These are phyloP conservation scores for Pythium aquatile DNA, from an alignment of 352 stramenopile species.

Conservation along the genomic window DNA sequence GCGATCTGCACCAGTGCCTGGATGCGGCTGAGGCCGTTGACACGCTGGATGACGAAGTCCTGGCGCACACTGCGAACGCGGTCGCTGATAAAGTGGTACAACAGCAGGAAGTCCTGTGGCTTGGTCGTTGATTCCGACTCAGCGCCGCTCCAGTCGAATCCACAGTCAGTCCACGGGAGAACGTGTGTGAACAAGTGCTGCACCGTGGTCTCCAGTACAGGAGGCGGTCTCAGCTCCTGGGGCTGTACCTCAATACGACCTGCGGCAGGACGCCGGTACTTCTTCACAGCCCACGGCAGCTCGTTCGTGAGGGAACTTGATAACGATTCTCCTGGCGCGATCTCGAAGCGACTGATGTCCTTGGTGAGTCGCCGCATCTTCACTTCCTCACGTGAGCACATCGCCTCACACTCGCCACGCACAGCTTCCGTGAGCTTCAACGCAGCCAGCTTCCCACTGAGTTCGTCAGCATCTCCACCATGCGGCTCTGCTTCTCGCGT, in stretches of 20 bases:
- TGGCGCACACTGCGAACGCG: slow-evolving; percentile 69
- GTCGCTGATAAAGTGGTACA: slow-evolving; percentile 76
- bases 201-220: slow-evolving; percentile 12
- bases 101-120: slow-evolving; percentile 42
- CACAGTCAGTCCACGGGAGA: slow-evolving; percentile 13
- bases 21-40: slow-evolving; percentile 34
- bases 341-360: slow-evolving; percentile 33
- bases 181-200: slow-evolving; percentile 22
- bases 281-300: slow-evolving; percentile 24
- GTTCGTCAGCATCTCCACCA: neutral
- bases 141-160: slow-evolving; percentile 22
- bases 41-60: slow-evolving; percentile 66
- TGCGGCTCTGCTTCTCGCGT: neutral
- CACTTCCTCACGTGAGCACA: slow-evolving; percentile 23
- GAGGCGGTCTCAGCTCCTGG: slow-evolving; percentile 18
- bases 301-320: neutral
- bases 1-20: slow-evolving; percentile 45
- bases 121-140: neutral
- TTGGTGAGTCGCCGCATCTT: slow-evolving; percentile 14
- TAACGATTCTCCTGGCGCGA: neutral
- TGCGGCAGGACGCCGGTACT: slow-evolving; percentile 29
- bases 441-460: neutral
- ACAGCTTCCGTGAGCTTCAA: slow-evolving; percentile 2
- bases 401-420: slow-evolving; percentile 15
- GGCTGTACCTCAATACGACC: slow-evolving; percentile 21